Evolutionary conservation across 140 eudicot species (phyloP).

Genomic region (Cichorium intybus): DNA sequence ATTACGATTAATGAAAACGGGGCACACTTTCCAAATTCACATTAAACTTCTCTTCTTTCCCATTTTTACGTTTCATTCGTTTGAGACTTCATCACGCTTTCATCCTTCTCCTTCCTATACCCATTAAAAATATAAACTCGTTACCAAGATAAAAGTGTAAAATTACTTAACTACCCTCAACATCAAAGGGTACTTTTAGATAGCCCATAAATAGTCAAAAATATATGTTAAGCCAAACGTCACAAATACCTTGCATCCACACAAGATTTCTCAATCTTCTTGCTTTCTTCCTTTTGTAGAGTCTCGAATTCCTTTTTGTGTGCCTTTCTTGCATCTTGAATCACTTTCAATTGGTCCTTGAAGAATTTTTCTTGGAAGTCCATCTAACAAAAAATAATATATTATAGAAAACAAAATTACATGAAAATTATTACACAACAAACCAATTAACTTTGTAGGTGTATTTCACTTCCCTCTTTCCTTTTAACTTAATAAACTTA

Average conservation of each 20-base stretch:
- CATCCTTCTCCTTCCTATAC: constrained; percentile 46
- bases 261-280: constrained; percentile 32
- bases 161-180: neutral
- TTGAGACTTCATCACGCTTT: constrained; percentile 34
- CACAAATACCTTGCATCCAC: constrained; percentile 48
- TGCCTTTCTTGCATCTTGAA: constrained; percentile 46
- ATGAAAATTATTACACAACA: neutral
- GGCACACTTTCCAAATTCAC: constrained; percentile 28
- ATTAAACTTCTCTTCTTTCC: constrained; percentile 43
- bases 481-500: neutral
- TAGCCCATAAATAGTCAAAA: neutral
- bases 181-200: neutral
- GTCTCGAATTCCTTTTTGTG: constrained; percentile 56
- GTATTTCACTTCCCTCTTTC: neutral
- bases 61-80: constrained; percentile 36
- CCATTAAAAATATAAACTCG: neutral
- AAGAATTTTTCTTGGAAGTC: constrained; percentile 65
- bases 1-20: constrained; percentile 4
- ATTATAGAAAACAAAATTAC: neutral
- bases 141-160: neutral
- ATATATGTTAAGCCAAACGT: neutral
- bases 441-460: neutral
- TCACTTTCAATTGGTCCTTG: constrained; percentile 51
- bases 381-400: constrained; percentile 45
- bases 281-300: constrained; percentile 45